Base-by-base conservation (phyloP, 768 basidiomycete species). In the Ramaria sp. region DNA sequence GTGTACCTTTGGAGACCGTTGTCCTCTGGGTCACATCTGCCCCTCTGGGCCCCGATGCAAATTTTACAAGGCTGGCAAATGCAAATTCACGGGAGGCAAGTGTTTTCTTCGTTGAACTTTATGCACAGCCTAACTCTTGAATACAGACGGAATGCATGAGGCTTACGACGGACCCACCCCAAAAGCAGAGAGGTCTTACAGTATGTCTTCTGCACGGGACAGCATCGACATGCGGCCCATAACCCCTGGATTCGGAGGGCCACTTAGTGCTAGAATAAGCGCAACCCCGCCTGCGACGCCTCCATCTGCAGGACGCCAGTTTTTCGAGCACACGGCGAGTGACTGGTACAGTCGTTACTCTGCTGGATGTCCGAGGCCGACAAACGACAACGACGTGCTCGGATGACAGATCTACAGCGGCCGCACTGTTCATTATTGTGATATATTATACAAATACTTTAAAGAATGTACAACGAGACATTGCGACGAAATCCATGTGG, bases 381-480 rank as follows among this genome's bases (percentile, higher is more conserved):
- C 9, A 37, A 7, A 37, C 9, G 34, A 37, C 2, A 10, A 37
- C 34, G 34, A 37, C 13, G 34, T 10, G 34, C 9, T 37, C 2
- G 13, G 34, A 37, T 37, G 34, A 37, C 9, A 10, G 9, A 37
- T 37, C 13, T 11, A 11, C 11, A 34, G 33, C 33, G 11, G 11
- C 6, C 11, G 5, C 33, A 34, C 22, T 19, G 22, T 17, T 17
- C 3, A 30, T 7, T 27, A 15, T 33, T 49, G 19, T 49, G 24
- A 49, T 6, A 49, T 15, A 49, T 24, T 17, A 22, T 52, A 20
- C 15, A 52, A 31, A 37, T 34, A 24, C 5, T 22, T 34, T 7
- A 39, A 30, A 24, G 62, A 55, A 70, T 90, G 84, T 90, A 86
- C 86, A 82, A 88, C 87, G 78, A 81, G 85, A 89, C 88, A 88